phyloP scores from a whole-genome alignment of 352 stramenopile species.

The Plasmopara viticola region DNA sequence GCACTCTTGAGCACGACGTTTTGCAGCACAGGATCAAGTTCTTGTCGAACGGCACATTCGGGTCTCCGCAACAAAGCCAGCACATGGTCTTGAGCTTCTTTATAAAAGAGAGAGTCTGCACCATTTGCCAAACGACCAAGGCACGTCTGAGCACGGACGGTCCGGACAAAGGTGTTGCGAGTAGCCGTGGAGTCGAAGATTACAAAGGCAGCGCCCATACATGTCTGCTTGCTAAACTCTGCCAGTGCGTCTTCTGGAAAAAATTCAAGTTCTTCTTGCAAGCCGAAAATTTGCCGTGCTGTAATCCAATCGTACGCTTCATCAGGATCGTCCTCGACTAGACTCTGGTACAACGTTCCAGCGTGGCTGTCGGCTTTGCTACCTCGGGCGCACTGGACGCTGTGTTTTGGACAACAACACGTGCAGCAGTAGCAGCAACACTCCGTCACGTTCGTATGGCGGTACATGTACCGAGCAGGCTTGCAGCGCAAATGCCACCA shows the following conservation, averaged over 20 bases:
- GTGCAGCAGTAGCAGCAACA: constrained; percentile 38
- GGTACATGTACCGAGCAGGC: constrained; percentile 48
- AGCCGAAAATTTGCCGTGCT: constrained; percentile 20
- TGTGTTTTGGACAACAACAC: constrained; percentile 35
- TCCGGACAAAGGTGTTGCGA: constrained; percentile 50
- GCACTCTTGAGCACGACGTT: constrained; percentile 57
- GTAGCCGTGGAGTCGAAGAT: constrained; percentile 58
- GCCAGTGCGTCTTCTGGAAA: constrained; percentile 60
- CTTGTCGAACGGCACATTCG: constrained; percentile 7
- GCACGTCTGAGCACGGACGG: constrained; percentile 39
- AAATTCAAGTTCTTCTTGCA: constrained; percentile 66
- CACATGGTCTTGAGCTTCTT: constrained; percentile 15
- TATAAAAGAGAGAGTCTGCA: constrained; percentile 24
- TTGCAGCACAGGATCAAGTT: constrained; percentile 36
- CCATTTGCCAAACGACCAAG: constrained; percentile 35
- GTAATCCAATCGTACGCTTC: constrained; percentile 18
- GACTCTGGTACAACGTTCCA: constrained; percentile 24
- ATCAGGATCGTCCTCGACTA: constrained; percentile 18
- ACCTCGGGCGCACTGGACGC: constrained; percentile 14
- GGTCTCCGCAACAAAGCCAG: constrained; percentile 14
- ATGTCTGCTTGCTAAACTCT: constrained; percentile 50
- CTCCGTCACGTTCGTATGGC: constrained; percentile 30
- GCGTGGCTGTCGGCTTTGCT: constrained; percentile 18
- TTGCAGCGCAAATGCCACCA: constrained; percentile 47
- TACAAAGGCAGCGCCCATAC: constrained; percentile 63